Evolutionary conservation across 2,329 filamentous ascomycete species (phyloP).

Genomic region (Sarocladium brachiariae): DNA sequence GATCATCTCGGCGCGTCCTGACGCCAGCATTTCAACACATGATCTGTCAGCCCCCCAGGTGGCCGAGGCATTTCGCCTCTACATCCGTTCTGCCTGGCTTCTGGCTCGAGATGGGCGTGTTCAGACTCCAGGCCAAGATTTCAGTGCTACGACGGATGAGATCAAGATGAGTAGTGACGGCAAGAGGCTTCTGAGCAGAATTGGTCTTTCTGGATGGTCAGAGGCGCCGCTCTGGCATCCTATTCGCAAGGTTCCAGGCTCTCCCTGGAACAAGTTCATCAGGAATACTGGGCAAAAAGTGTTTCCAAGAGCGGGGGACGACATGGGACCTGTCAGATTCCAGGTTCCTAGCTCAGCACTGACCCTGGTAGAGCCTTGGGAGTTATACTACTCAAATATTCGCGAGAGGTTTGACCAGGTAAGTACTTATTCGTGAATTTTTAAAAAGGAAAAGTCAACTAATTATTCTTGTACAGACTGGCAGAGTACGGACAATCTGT

Average conservation of each 20-base stretch:
- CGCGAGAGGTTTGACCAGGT: neutral
- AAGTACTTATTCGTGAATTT: neutral
- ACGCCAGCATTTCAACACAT: no score
- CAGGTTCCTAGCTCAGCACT: constrained; percentile 6
- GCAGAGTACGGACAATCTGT: neutral
- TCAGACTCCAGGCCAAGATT: constrained; percentile 2
- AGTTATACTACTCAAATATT: neutral
- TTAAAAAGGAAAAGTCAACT: neutral
- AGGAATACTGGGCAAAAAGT: constrained; percentile 3
- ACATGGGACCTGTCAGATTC: neutral
- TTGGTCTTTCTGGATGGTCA: constrained; percentile 8
- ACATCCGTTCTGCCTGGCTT: constrained; percentile 3
- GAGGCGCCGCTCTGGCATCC: constrained; percentile 11
- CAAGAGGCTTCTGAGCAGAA: constrained; percentile 3
- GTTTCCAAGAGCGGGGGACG: neutral
- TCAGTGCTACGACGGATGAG: constrained; percentile 1
- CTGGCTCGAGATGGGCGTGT: neutral
- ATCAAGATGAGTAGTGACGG: constrained; percentile 6
- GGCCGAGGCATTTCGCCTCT: constrained; percentile 3
- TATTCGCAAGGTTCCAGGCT: constrained; percentile 9
- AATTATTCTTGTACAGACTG: neutral
- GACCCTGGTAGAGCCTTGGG: neutral
- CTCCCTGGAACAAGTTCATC: constrained; percentile 14
- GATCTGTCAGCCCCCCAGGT: neutral
- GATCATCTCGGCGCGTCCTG: neutral